phyloP scores from a whole-genome alignment of 805 yeast genomes.

The Kodamaea neixiangensis region DNA sequence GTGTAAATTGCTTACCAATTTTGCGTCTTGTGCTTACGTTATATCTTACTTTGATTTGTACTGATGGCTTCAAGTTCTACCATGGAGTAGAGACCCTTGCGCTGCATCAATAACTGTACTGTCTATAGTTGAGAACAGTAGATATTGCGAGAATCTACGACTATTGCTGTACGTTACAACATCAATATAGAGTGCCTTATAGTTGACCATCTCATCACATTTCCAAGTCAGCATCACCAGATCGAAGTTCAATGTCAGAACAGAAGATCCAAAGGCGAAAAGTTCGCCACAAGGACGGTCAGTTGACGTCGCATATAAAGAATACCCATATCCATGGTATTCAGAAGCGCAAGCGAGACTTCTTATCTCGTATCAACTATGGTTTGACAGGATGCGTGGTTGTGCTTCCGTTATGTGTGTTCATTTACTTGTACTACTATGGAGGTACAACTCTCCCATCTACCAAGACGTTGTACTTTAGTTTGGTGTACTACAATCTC shows the following conservation, averaged over 20 bases:
- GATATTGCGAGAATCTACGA: not conserved
- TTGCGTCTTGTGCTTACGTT: not conserved
- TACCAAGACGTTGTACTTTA: conserved; percentile 33
- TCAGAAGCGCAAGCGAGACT: conserved; percentile 36
- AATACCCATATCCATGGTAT: conserved; percentile 36
- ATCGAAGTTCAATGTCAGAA: not conserved
- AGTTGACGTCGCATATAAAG: conserved; percentile 27
- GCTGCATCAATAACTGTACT: not conserved
- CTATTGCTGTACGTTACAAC: no score
- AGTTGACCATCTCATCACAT: not conserved
- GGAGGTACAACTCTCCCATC: conserved; percentile 26
- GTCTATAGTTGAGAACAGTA: not conserved
- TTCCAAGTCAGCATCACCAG: not conserved
- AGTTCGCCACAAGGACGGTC: conserved; percentile 11
- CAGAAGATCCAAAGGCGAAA: conserved; percentile 27
- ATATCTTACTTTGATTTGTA: not conserved
- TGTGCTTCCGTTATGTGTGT: conserved; percentile 33
- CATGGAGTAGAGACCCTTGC: not conserved
- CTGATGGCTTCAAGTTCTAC: not conserved
- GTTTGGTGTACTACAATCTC: conserved; percentile 33
- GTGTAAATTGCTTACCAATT: not conserved
- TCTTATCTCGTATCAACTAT: conserved; percentile 40
- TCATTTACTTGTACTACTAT: conserved; percentile 25
- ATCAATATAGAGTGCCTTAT: no score
- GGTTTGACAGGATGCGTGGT: conserved; percentile 33